Evolutionary conservation across 805 yeast species (phyloP), one percentile per base, ranked within the genome.

Genomic region (Phaffomyces thermotolerans): DNA sequence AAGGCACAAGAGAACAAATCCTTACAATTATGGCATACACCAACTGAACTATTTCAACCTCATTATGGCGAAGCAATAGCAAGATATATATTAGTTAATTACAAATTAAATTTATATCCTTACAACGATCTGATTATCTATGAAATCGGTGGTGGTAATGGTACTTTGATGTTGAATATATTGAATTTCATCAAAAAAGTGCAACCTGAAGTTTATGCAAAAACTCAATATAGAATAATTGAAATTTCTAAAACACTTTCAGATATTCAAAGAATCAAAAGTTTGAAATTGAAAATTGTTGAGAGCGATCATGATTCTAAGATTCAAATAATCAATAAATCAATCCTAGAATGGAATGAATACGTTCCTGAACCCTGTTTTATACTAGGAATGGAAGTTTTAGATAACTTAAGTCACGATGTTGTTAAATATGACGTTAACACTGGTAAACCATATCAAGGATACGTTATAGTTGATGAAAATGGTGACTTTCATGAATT

Each of bases 111-210:
- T 49, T 65, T 74, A 35, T 83, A 78, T 52, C 91, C 90, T 1
- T 80, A 81, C 54, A 69, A 73, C 35, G 89, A 85, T 56, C 66
- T 91, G 38, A 72, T 78, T 7, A 84, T 87, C 23, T 88, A 86
- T 62, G 96, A 88, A 63, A 77, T 85, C 71, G 96, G 95, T 46
- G 95, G 89, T 18, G 95, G 95, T 52, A 87, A 87, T 55, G 95
- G 95, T 35, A 86, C 95, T 0, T 62, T 87, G 47, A 87, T 88
- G 95, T 60, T 72, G 42, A 82, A 86, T 54, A 75, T 87, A 10
- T 62, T 87, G 49, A 79, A 81, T 54, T 86, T 71, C 57, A 72
- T 87, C 47, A 68, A 75, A 48, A 64, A 64, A 24, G 66, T 72
- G 18, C 81, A 82, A 50, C 90, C 95, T 0, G 89, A 83, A 33